Conservation (phyloP, 2,329 filamentous ascomycete species). For the Talaromyces pinophilus region DNA sequence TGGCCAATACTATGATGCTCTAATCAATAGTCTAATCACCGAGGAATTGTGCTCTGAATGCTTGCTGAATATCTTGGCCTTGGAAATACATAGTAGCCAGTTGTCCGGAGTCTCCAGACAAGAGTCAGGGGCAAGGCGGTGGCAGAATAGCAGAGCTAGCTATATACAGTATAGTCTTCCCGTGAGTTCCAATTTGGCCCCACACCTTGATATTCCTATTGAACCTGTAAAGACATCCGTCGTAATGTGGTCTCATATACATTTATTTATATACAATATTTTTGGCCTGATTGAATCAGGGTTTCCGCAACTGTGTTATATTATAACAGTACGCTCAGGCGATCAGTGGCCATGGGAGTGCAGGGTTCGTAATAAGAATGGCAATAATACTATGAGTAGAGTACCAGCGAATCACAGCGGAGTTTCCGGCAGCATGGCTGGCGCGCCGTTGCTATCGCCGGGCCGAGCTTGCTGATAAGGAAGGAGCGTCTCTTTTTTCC, state of each 20-base stretch:
- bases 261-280: too few species aligned
- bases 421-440: background rate
- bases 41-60: too few species aligned
- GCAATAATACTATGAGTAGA: background rate
- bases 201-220: background rate
- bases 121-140: background rate
- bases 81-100: too few species aligned
- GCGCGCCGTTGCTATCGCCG: conserved; percentile 7
- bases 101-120: too few species aligned
- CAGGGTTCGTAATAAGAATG: background rate
- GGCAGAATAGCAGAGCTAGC: background rate
- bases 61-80: too few species aligned
- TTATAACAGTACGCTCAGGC: too few species aligned
- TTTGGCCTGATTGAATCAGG: too few species aligned
- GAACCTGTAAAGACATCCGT: background rate
- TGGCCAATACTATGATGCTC: too few species aligned
- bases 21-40: too few species aligned
- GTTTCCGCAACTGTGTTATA: too few species aligned
- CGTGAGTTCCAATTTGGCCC: background rate
- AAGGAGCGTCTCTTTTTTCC: background rate
- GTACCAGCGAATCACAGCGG: conserved; percentile 8
- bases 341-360: background rate
- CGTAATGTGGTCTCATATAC: too few species aligned
- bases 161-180: background rate
- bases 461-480: conserved; percentile 15